Conservation (phyloP, 805 yeast genomes). For the Yarrowia sp. region DNA sequence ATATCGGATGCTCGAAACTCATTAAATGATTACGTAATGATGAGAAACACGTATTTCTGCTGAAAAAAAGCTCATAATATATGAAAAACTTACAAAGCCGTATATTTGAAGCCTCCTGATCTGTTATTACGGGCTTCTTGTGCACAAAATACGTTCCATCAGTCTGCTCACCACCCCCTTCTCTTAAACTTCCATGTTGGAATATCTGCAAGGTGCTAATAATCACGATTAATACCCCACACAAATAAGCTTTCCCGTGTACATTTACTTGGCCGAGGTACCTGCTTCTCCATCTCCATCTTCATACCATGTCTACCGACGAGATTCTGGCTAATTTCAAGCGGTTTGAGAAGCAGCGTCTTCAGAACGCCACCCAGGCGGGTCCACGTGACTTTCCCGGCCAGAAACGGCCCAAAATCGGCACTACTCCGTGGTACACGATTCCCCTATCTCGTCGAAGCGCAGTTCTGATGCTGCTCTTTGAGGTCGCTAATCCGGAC, state of each 20-base stretch:
- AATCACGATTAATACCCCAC: conserved; percentile 35
- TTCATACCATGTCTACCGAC: conserved; percentile 18
- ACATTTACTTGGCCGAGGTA: background rate
- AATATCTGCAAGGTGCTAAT: background rate
- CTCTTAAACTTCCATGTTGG: too few species aligned
- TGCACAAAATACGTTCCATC: too few species aligned
- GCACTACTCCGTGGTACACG: conserved; percentile 17
- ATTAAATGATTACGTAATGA: too few species aligned
- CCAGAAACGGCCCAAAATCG: conserved; percentile 29
- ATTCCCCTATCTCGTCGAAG: conserved; percentile 20
- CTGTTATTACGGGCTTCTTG: too few species aligned
- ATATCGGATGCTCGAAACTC: too few species aligned
- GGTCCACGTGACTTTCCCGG: conserved; percentile 17
- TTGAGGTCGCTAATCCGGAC: conserved; percentile 11
- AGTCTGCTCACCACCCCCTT: too few species aligned
- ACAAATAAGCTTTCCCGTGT: conserved; percentile 1
- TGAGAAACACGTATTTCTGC: too few species aligned
- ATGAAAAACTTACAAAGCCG: too few species aligned
- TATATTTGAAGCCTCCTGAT: too few species aligned
- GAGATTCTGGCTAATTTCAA: conserved; percentile 13
- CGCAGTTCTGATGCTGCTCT: conserved; percentile 25
- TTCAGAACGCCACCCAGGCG: conserved; percentile 1
- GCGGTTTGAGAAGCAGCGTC: conserved; percentile 32
- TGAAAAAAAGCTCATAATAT: too few species aligned
- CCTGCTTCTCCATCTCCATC: background rate